A percentile compares a stretch with the other conserved stretches of the same genome.
Conservation (phyloP, 2,329 filamentous ascomycete genomes). For the Curvularia verruculosa region DNA sequence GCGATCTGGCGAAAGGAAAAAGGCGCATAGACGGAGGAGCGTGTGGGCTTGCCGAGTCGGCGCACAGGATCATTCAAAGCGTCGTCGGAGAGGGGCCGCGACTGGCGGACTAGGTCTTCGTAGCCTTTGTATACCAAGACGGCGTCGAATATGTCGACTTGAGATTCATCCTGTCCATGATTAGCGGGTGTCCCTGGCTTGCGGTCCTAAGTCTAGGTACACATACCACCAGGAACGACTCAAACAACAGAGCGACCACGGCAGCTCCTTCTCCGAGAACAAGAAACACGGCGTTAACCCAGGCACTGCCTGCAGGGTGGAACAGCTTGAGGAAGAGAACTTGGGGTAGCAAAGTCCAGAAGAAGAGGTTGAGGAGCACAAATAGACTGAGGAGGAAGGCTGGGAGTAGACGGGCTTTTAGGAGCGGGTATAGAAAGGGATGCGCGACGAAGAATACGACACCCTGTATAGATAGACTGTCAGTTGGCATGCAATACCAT, state of each 20-base stretch:
- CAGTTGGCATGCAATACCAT: constrained; percentile 10
- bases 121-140: constrained; percentile 78
- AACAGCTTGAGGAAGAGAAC: constrained; percentile 89
- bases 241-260: constrained; percentile 64
- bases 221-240: constrained; percentile 55
- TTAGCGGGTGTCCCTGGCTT: constrained; percentile 1
- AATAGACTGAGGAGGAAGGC: constrained; percentile 80
- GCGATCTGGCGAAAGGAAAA: constrained; percentile 91
- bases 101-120: constrained; percentile 57
- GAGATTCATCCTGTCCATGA: constrained; percentile 64
- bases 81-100: constrained; percentile 68
- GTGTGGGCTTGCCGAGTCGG: constrained; percentile 81
- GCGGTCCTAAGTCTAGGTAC: not conserved
- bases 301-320: constrained; percentile 79
- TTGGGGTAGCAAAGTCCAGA: constrained; percentile 87
- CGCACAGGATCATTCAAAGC: constrained; percentile 72
- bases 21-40: constrained; percentile 77
- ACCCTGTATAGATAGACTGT: constrained; percentile 62
- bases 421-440: constrained; percentile 81
- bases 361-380: constrained; percentile 84
- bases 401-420: constrained; percentile 77
- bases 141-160: constrained; percentile 78
- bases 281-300: constrained; percentile 84
- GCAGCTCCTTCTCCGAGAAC: constrained; percentile 73
- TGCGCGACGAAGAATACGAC: constrained; percentile 81